Evolutionary conservation across 345 rosid species (phyloP), one percentile per base, ranked within the genome.

Genomic region (Nasturtium officinale): DNA sequence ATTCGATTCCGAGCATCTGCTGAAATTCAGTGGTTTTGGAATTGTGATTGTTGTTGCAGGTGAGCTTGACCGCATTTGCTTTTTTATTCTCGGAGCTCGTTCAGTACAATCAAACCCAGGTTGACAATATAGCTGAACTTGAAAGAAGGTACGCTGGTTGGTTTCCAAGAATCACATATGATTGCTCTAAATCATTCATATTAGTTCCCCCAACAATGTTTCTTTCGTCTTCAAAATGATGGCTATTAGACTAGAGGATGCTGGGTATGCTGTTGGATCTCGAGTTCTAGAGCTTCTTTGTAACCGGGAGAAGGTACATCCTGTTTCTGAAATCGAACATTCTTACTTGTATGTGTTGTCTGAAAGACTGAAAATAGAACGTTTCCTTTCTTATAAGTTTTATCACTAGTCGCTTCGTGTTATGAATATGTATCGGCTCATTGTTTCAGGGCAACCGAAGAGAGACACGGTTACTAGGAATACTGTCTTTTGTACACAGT

Each of bases 61-160:
- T 85, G 73, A 89, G 87, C 74, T 82, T 86, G 66, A 82, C 84
- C 18, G 89, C 87, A 43, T 79, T 83, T 71, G 69, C 81, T 13
- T 78, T 84, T 40, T 82, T 87, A 76, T 81, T 87, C 71, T 85
- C 87, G 42, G 99, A 96, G 86, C 98, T 95, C 40, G 97, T 95
- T 63, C 99, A 90, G 83, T 95, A 95, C 78, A 90, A 87, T 78
- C 98, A 96, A 76, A 90, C 99, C 3, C 97, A 90, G 79, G 98
- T 96, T 70, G 98, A 92, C 75, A 96, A 96, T 77, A 90, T 96
- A 60, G 91, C 92, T 15, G 99, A 96, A 72, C 80, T 96, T 70
- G 99, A 92, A 73, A 76, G 98, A 73, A 87, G 99, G 99, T 92
- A 61, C 64, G 32, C 37, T 70, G 50, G 15, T 35, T 32, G 4